These are phyloP conservation scores for Acidomyces sp. DNA, from an alignment of 495 filamentous ascomycete species.

Conservation along the genomic window DNA sequence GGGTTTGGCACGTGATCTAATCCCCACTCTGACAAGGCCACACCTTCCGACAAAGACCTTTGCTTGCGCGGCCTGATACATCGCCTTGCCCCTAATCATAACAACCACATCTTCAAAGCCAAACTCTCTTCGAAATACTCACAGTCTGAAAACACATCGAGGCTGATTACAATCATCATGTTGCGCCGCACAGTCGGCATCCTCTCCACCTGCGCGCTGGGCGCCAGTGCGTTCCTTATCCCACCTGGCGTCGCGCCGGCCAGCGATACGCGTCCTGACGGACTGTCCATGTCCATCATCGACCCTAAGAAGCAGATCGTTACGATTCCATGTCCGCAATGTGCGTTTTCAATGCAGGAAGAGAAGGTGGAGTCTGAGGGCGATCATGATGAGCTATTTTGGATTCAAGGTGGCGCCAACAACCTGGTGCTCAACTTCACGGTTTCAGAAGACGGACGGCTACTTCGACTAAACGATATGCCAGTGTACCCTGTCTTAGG, in stretches of 20 bases:
- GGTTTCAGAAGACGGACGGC: conserved; percentile 10
- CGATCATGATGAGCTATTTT: conserved; percentile 2
- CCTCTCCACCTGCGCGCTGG: neutral
- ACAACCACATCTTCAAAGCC: neutral
- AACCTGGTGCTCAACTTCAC: conserved; percentile 8
- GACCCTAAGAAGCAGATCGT: conserved; percentile 8
- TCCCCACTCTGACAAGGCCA: too few relatives aligned
- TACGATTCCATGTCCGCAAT: conserved; percentile 6
- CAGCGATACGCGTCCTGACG: neutral
- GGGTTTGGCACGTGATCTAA: too few relatives aligned
- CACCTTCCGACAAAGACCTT: too few relatives aligned
- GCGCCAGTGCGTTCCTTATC: conserved; percentile 12
- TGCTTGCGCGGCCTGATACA: too few relatives aligned
- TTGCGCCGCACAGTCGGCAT: conserved; percentile 12
- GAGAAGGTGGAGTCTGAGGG: neutral
- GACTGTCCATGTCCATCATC: neutral
- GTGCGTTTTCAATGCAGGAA: conserved; percentile 1
- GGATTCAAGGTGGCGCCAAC: conserved; percentile 12
- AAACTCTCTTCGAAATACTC: neutral
- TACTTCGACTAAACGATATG: conserved; percentile 3
- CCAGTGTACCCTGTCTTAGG: neutral
- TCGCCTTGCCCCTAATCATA: too few relatives aligned
- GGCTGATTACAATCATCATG: conserved; percentile 10
- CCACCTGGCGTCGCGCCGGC: conserved; percentile 4
- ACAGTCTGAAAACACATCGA: neutral